Conservation (phyloP, 192 early-diverging fungal genomes). For the Backusella mclennaniae region DNA sequence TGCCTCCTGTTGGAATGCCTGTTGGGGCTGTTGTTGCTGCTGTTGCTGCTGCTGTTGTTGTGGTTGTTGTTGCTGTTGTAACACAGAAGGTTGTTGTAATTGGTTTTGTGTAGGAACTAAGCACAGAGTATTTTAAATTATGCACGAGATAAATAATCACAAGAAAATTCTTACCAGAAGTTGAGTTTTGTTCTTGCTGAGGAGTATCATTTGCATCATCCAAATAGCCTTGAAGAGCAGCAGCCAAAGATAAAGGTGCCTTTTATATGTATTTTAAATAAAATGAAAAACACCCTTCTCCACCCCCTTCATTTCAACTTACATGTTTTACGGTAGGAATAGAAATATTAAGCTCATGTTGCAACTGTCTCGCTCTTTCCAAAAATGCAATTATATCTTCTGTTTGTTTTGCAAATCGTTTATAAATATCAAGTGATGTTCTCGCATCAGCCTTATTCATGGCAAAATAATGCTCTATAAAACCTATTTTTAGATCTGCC, state of each 20-base stretch:
- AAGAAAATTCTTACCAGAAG: background rate
- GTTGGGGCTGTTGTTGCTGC: background rate
- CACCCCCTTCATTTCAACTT: constrained; percentile 18
- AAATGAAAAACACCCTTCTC: background rate
- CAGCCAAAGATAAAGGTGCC: constrained; percentile 35
- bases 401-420: constrained; percentile 74
- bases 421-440: constrained; percentile 72
- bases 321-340: constrained; percentile 81
- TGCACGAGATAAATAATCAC: background rate
- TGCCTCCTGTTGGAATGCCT: background rate
- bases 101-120: constrained; percentile 5
- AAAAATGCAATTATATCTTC: constrained; percentile 69
- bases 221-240: constrained; percentile 35
- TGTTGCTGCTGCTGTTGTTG: background rate
- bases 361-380: constrained; percentile 61
- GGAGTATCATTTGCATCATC: constrained; percentile 18
- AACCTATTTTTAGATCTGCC: background rate
- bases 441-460: constrained; percentile 68
- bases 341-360: constrained; percentile 57
- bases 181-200: background rate
- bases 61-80: background rate
- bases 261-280: background rate
- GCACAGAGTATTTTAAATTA: background rate
- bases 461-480: constrained; percentile 68
- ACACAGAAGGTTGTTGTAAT: background rate